Base-by-base conservation (phyloP, 2,329 filamentous ascomycete genomes). In the Lachnellula hyalina region DNA sequence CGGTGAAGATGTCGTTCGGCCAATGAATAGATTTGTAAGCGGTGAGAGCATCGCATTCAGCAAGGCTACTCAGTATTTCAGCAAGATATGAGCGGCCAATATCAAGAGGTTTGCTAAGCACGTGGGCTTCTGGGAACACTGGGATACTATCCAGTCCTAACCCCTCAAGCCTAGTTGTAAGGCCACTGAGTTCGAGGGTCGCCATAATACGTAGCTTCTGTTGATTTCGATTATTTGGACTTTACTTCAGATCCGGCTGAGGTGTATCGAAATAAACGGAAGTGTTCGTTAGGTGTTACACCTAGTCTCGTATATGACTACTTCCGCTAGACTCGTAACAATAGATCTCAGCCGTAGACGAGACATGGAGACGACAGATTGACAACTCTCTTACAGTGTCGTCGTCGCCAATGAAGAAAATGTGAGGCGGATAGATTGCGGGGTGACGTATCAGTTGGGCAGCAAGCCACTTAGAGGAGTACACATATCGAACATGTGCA, bases 101-200 rank as follows among this genome's bases (percentile, higher is more conserved):
- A 46, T 59, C 57, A 36, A 59, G 40, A 40, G 57, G 57, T 9
- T 54, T 57, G 45, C 38, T 48, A 17, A 57, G 46, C 12, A 54
- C 51, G 41, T 58, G 49, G 5, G 56, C 47, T 35, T 28, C 47
- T 14, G 45, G 25, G 19, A 53, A 55, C 21, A 28, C 17, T n/a
- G 56, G 56, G 41, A 55, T 52, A 23, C 53, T 41, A n/a, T 34
- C 35, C 5, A 55, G 41, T 12, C 49, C 53, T 25, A 53, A 32
- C 7, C 28, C 45, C 19, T 34, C 51, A 5, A 57, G 51, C 12
- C 44, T 42, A 36, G 17, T n/a, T 36, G 47, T 44, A 11, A 57
- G 55, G 34, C 48, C 47, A 34, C 5, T 17, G 21, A 51, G 12
- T 17, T 41, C 36, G 3, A 53, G 46, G 1, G 46, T 57, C 11